Evolutionary conservation across 768 basidiomycete species (phyloP).

Genomic region (Naganishia onofrii): DNA sequence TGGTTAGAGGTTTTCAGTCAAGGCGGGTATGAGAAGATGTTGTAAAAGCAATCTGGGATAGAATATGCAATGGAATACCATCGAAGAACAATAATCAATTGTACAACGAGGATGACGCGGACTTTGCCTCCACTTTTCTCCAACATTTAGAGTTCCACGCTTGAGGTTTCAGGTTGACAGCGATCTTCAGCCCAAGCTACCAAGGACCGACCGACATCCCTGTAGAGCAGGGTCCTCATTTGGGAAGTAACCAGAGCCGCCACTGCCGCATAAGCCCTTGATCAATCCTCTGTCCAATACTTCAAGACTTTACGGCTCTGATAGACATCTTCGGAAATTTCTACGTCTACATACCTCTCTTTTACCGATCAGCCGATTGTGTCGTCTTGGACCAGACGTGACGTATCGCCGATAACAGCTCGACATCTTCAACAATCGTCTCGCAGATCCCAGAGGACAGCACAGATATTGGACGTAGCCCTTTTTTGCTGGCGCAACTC

Average conservation of each 20-base stretch:
- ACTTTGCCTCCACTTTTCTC: slow-evolving; percentile 4
- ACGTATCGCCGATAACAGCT: neutral
- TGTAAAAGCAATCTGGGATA: slow-evolving; percentile 6
- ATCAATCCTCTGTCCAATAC: too few relatives aligned
- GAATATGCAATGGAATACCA: too few relatives aligned
- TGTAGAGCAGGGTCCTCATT: too few relatives aligned
- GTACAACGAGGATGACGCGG: slow-evolving; percentile 7
- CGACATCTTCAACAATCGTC: neutral
- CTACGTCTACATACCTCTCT: too few relatives aligned
- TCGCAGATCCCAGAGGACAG: neutral
- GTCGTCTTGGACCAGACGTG: neutral
- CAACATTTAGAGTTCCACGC: slow-evolving; percentile 2
- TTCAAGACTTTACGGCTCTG: too few relatives aligned
- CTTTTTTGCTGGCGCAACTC: neutral
- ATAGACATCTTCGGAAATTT: too few relatives aligned
- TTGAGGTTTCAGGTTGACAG: neutral
- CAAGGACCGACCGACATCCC: too few relatives aligned
- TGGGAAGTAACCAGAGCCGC: too few relatives aligned
- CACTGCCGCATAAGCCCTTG: too few relatives aligned
- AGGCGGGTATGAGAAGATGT: neutral
- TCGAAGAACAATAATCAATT: neutral
- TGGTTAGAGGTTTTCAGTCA: slow-evolving; percentile 41
- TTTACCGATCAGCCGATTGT: neutral
- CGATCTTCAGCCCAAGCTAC: too few relatives aligned
- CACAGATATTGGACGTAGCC: neutral